Base-by-base conservation (phyloP, 2,329 filamentous ascomycete species). In the Neonectria hederae region DNA sequence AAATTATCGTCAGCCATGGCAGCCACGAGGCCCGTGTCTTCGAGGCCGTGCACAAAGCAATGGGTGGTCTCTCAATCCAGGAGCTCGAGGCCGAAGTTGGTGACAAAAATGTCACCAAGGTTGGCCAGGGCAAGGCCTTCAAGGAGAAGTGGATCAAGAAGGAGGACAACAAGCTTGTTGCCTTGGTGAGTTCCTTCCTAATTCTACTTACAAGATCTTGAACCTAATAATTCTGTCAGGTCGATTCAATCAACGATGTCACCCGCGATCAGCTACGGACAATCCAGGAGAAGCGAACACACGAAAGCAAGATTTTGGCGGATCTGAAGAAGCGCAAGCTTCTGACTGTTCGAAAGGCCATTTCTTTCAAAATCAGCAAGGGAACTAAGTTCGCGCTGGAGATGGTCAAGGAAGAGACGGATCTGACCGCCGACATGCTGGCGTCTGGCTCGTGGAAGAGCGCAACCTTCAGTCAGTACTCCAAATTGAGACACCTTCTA, bases 101-200 rank as follows among this genome's bases (percentile, higher is more conserved):
- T 60, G 89, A 92, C 78, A 92, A 92, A 78, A 89, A 83, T 52
- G 90, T 88, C 48, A 85, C 90, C 54, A 95, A 93, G 82, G 84
- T 97, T 65, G 96, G 96, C n/a, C 92, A 96, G 78, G 94, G 94
- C 73, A 97, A 96, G 82, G 95, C 95, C 35, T 97, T 98, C 84
- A 97, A 88, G 76, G 87, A 89, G 79, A 90, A 90, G 76, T 92
- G 89, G 89, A 90, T 91, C 67, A 90, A 88, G 80, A 86, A 84
- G 67, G 84, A 87, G 72, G 84, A 86, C 24, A 85, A 86, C 67
- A 84, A 83, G 75, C 78, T 88, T 56, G 80, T 86, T 52, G 83
- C 85, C 65, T 80, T 82, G 72, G 86, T 86, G 71, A 72, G 82
- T 7, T 76, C 26, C 14, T 10, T 42, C 17, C 10, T 5, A 5